phyloP scores from a whole-genome alignment of 129 eudicot species.

The Mikania micrantha region DNA sequence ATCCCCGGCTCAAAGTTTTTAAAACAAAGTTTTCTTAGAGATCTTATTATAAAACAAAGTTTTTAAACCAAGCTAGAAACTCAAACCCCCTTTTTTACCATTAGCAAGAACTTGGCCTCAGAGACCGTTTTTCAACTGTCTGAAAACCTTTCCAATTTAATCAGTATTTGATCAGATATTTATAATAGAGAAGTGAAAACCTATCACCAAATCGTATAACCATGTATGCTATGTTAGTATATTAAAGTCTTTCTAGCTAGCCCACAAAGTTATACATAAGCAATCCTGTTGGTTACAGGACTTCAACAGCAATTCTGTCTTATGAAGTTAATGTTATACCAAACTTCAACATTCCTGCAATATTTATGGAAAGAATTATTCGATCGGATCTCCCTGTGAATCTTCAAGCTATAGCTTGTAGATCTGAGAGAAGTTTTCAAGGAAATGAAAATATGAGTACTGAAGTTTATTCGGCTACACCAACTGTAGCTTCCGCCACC shows the following conservation, averaged over 20 bases:
- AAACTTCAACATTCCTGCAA: conserved; percentile 77
- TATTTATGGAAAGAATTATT: conserved; percentile 87
- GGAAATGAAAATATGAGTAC: conserved; percentile 42
- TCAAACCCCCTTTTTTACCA: background rate
- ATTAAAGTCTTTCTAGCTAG: background rate
- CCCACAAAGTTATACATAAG: background rate
- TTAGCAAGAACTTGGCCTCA: too few species aligned
- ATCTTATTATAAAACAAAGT: background rate
- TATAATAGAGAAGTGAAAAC: background rate
- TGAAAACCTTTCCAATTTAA: too few species aligned
- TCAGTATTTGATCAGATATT: background rate
- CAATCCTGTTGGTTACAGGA: conserved; percentile 34
- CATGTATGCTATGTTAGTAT: background rate
- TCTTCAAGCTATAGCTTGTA: conserved; percentile 91
- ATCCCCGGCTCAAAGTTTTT: too few species aligned
- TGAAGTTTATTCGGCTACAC: conserved; percentile 17
- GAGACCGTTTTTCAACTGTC: too few species aligned
- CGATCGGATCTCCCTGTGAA: conserved; percentile 93
- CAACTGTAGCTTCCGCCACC: conserved; percentile 28
- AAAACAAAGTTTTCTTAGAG: too few species aligned
- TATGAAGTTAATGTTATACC: conserved; percentile 96
- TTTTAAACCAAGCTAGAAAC: background rate
- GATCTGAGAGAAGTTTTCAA: conserved; percentile 65
- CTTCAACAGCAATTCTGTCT: conserved; percentile 48
- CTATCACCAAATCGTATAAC: background rate